Conservation (phyloP, 495 filamentous ascomycete genomes). For the Astrocystis sublimbata region DNA sequence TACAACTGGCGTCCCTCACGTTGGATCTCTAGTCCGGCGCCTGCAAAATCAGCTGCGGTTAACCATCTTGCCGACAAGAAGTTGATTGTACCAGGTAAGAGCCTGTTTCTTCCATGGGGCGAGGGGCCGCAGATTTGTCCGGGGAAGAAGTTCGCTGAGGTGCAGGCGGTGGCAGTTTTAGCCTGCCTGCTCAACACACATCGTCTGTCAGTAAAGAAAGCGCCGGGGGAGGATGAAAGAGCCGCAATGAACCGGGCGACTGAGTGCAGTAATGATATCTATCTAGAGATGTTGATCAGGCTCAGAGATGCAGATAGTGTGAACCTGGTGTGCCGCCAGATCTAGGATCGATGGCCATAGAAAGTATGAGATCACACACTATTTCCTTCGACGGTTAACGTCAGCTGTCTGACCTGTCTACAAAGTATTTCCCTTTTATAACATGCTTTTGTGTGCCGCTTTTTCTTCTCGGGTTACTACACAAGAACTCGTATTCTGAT, state of each 20-base stretch:
- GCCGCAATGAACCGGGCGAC: slow-evolving; percentile 42
- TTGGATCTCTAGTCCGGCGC: slow-evolving; percentile 21
- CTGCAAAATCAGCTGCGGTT: slow-evolving; percentile 7
- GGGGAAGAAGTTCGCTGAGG: slow-evolving; percentile 35
- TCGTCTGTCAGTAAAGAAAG: slow-evolving; percentile 17
- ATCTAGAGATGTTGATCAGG: slow-evolving; percentile 35
- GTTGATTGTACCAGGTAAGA: slow-evolving; percentile 26
- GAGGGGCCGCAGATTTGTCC: slow-evolving; percentile 32
- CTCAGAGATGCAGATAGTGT: slow-evolving; percentile 40
- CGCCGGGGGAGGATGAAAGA: slow-evolving; percentile 40
- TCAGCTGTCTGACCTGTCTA: too few species aligned
- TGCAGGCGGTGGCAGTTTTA: slow-evolving; percentile 30
- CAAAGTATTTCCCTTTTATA: too few species aligned
- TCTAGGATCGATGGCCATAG: too few species aligned
- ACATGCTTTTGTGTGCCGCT: too few species aligned
- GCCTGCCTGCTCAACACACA: slow-evolving; percentile 25
- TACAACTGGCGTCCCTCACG: slow-evolving; percentile 23
- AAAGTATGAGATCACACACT: too few species aligned
- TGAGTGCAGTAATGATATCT: slow-evolving; percentile 36
- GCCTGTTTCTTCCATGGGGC: slow-evolving; percentile 29
- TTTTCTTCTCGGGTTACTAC: too few species aligned
- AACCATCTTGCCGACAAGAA: slow-evolving; percentile 22
- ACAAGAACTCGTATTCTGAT: too few species aligned
- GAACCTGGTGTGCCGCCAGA: slow-evolving; percentile 21
- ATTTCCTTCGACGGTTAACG: too few species aligned